Evolutionary conservation across 2,329 filamentous ascomycete genomes (phyloP), one percentile per base, ranked within the genome.

Genomic region (Calonectria crousiana): DNA sequence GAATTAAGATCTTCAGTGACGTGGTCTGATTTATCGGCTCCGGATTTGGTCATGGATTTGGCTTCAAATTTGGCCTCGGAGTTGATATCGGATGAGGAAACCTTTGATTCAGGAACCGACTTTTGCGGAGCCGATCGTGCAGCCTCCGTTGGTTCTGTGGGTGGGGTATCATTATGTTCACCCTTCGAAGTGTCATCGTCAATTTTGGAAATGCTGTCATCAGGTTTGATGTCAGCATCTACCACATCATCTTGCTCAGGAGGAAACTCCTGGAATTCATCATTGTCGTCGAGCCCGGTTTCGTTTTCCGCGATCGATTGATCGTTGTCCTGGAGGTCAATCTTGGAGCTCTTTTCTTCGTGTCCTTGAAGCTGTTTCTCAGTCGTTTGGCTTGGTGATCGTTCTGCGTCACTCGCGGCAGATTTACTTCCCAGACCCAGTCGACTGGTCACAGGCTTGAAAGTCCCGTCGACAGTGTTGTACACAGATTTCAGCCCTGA

Each of bases 391-490:
- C 70, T 79, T 51, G 69, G 73, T 67, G 52, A 67, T 8, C 58
- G 53, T 36, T 71, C 53, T 71, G 72, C 44, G 62, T 67, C 11
- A 65, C 56, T 76, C 36, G 44, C 69, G 6, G 74, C 78, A 36
- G 77, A 74, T 67, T 78, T 79, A 64, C 65, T 75, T 44, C 74
- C 75, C 10, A 75, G 30, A 28, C 71, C 71, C 3, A 76, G 56
- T 26, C 73, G 71, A 14, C 81, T 78, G 20, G 77, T 81, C 11
- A 82, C 79, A 20, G 80, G 78, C 72, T 81, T 75, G 23, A 80
- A 75, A 26, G 79, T 80, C 13, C 76, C 74, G 56, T 82, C 82
- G 26, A 80, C 78, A 38, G 82, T 81, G 30, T 60, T 71, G 23
- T 68, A 67, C 11, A 66, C 74, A n/a, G 49, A 65, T 32, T 69